These are phyloP conservation scores for Tetrahymena borealis DNA, from an alignment of 73 alveolate species.

Conservation along the genomic window DNA sequence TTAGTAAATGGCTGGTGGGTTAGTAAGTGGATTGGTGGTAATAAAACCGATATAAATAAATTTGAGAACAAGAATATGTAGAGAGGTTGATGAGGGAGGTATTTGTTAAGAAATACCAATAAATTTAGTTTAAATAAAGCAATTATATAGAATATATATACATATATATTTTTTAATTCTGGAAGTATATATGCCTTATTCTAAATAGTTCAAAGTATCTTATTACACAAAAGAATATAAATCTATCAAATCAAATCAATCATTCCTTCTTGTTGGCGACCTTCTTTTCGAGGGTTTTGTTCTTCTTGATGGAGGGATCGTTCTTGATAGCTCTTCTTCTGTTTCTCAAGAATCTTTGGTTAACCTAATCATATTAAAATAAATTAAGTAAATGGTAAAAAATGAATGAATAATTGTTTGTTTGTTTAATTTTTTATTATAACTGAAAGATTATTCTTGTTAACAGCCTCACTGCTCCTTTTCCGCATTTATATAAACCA, in stretches of 20 bases:
- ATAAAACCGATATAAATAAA: neutral
- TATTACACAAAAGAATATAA: neutral
- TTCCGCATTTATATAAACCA: no score
- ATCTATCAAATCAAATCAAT: neutral
- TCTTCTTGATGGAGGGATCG: slow-evolving; percentile 46
- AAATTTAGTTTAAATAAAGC: neutral
- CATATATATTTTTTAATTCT: neutral
- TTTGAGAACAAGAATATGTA: neutral
- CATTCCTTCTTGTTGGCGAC: slow-evolving; percentile 6
- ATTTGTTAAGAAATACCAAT: neutral
- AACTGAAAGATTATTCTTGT: no score
- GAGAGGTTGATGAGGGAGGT: neutral
- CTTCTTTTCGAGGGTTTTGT: slow-evolving; percentile 26
- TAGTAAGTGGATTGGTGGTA: no score
- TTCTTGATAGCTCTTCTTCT: slow-evolving; percentile 46
- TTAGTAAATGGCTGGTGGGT: no score
- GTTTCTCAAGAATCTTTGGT: slow-evolving; percentile 37
- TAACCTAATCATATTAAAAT: slow-evolving; percentile 11
- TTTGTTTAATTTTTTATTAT: no score
- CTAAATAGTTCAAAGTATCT: neutral
- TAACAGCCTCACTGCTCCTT: no score
- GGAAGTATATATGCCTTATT: neutral
- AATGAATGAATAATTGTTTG: no score
- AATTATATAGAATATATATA: neutral
- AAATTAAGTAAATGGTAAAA: no score